These are phyloP conservation scores for Silene latifolia DNA, from an alignment of 148 eudicot species.

Conservation along the genomic window DNA sequence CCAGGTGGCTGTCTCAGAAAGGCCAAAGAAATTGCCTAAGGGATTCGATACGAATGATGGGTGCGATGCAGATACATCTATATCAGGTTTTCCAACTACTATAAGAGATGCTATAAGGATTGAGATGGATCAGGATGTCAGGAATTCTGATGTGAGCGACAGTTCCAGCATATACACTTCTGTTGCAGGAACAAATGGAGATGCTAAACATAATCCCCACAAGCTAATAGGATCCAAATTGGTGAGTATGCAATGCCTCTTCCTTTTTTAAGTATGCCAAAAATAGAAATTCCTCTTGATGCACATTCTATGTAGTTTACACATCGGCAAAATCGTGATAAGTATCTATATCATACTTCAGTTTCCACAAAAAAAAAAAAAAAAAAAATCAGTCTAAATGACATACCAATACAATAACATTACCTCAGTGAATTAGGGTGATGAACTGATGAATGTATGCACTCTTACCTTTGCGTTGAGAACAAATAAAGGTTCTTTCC, in stretches of 20 bases:
- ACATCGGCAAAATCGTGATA: neutral
- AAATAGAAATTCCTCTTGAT: neutral
- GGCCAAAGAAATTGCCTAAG: constrained; percentile 33
- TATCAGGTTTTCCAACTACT: constrained; percentile 23
- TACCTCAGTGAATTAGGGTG: neutral
- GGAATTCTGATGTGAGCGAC: constrained; percentile 26
- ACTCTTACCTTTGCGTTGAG: neutral
- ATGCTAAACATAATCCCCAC: constrained; percentile 22
- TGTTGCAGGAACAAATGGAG: constrained; percentile 19
- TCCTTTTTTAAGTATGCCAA: neutral
- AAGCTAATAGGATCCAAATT: constrained; percentile 29
- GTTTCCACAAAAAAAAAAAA: too few species aligned
- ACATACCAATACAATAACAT: neutral
- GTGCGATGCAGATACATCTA: constrained; percentile 18
- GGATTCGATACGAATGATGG: constrained; percentile 19
- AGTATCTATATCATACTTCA: neutral
- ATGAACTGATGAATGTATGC: neutral
- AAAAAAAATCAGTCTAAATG: neutral
- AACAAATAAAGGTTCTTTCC: neutral
- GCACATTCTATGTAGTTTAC: neutral
- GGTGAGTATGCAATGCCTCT: constrained; percentile 33
- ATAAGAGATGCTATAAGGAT: constrained; percentile 28
- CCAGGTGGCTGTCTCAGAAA: constrained; percentile 26
- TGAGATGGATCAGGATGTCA: constrained; percentile 36
- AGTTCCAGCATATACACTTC: constrained; percentile 23